Percentiles rank a stretch among this genome's conserved stretches.
These are phyloP conservation scores for Colletotrichum orchidophilum DNA, from an alignment of 2,329 filamentous ascomycete species.

Conservation along the genomic window DNA sequence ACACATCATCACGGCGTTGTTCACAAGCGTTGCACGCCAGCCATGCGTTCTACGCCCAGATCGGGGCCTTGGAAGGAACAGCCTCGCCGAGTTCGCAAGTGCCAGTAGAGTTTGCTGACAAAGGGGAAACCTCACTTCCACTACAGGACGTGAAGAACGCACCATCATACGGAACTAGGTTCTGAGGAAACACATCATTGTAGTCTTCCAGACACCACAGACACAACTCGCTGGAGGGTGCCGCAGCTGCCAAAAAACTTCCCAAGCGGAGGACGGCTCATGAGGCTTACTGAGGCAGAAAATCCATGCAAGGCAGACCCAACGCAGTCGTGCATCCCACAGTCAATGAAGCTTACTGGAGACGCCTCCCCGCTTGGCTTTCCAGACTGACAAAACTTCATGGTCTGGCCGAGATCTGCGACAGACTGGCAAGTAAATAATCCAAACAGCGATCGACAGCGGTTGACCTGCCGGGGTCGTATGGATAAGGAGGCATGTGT, in stretches of 20 bases:
- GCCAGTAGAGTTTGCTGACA: constrained; percentile 24
- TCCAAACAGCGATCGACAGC: not conserved
- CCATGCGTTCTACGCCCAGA: not conserved
- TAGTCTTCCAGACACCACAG: not conserved
- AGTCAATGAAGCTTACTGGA: not conserved
- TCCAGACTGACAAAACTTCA: not conserved
- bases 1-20: not conserved
- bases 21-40: constrained; percentile 16
- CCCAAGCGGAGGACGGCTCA: not conserved
- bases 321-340: not conserved
- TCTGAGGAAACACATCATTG: not conserved
- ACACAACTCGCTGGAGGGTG: not conserved
- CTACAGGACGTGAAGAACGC: constrained; percentile 27
- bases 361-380: not conserved
- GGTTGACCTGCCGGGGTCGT: not conserved
- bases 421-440: not conserved
- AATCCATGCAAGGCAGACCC: not conserved
- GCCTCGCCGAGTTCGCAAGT: not conserved
- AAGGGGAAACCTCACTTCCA: not conserved
- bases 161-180: constrained; percentile 4
- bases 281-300: not conserved
- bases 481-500: not conserved
- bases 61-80: not conserved
- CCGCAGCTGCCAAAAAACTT: not conserved
- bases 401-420: not conserved